Base-by-base conservation (phyloP, 352 stramenopile species). In the Globisporangium middletonii region DNA sequence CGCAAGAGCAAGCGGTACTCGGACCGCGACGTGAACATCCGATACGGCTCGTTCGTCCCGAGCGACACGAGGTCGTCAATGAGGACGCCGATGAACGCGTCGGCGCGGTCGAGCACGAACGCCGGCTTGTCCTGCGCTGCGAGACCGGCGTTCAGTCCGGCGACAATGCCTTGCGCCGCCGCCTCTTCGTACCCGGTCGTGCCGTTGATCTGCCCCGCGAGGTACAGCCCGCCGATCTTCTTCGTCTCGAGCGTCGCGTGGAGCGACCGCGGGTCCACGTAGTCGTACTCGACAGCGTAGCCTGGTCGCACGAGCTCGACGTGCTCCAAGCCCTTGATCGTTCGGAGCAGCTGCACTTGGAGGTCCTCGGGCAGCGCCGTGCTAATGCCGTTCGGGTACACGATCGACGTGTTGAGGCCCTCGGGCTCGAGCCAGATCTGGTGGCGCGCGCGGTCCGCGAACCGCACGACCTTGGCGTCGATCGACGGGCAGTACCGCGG, bases 201-300 rank as follows among this genome's bases (percentile, higher is more conserved):
- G 41, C 97, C 97, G 69, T 98, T 99, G 71, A 99, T 99, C 78
- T 99, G 96, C 9, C 97, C 97, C 0, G 97, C 97, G 16, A 99
- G 77, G 69, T 96, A 99, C 41, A 99, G 69, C 8, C 83, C 83
- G 26, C 57, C 55, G 45, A 98, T 90, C 59, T 88, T 82, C 71
- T 98, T 98, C 6, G 94, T 98, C 77, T 99, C 95, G 12, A 99
- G 75, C 23, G 94, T 98, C 48, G 97, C 79, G 33, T 90, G 86
- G 9, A 99, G 74, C 26, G 86, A 94, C 58, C 92, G 85, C 12
- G 96, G 96, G 63, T 99, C 97, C 44, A 99, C 80, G 68, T 96
- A 99, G 79, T 99, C 97, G 66, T 99, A 99, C 76, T 99, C 97
- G n/a, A 99, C 97, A n/a, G 98, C 96, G 68, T 99, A 99, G 26